Conservation (phyloP, 2,329 filamentous ascomycete genomes). For the Neophaeococcomyces mojaviensis region DNA sequence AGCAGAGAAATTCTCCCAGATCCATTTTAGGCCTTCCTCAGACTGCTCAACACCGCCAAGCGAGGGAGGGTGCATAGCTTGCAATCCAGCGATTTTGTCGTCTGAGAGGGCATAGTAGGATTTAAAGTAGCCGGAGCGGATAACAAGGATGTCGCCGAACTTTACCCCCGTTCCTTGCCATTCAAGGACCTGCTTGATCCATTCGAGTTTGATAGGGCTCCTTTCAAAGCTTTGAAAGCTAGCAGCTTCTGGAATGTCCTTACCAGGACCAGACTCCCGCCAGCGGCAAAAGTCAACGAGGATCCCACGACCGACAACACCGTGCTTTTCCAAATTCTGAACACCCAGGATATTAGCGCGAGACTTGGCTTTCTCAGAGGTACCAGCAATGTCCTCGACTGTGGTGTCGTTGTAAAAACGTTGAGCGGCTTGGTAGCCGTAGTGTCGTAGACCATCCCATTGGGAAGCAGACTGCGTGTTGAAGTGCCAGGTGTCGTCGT, state of each 20-base stretch:
- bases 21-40: slow-evolving; percentile 28
- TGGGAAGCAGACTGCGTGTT: slow-evolving; percentile 24
- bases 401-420: slow-evolving; percentile 24
- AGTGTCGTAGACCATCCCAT: slow-evolving; percentile 24
- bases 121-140: slow-evolving; percentile 25
- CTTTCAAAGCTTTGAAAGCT: slow-evolving; percentile 32
- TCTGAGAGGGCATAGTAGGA: slow-evolving; percentile 17
- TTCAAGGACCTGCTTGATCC: slow-evolving; percentile 20
- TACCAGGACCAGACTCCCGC: slow-evolving; percentile 26
- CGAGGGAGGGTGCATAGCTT: slow-evolving; percentile 14
- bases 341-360: slow-evolving; percentile 21
- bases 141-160: slow-evolving; percentile 25
- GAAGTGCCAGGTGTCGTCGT: slow-evolving; percentile 25
- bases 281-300: slow-evolving; percentile 41
- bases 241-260: slow-evolving; percentile 26
- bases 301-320: slow-evolving; percentile 42
- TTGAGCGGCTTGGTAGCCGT: slow-evolving; percentile 20
- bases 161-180: slow-evolving; percentile 21
- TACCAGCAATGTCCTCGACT: slow-evolving; percentile 23
- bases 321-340: slow-evolving; percentile 31
- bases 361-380: slow-evolving; percentile 7
- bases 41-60: slow-evolving; percentile 29
- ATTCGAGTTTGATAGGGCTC: slow-evolving; percentile 25
- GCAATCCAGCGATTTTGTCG: slow-evolving; percentile 17
- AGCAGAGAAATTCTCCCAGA: slow-evolving; percentile 32